Base-by-base conservation (phyloP, 2,329 filamentous ascomycete genomes). In the Fusarium anguioides region DNA sequence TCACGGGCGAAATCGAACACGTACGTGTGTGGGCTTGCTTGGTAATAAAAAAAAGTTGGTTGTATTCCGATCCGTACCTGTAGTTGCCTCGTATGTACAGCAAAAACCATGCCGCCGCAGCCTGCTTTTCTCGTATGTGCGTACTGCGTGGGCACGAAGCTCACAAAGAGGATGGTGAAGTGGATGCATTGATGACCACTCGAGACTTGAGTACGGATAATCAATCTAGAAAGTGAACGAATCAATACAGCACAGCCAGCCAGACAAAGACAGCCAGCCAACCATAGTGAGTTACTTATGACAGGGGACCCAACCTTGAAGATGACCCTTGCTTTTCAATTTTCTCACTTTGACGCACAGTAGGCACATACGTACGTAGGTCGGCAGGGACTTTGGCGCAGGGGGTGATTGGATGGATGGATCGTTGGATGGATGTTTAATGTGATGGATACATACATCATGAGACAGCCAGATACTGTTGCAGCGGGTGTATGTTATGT, bases 21-120 rank as follows among this genome's bases (percentile, higher is more conserved):
- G 64, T 69, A 69, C 33, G 18, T 21, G 53, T n/a, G 27, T 42
- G 49, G 31, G 59, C 42, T 66, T 62, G 45, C 50, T 46, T n/a
- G n/a, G n/a, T n/a, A n/a, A n/a, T n/a, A n/a, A 57, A 62, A 49
- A 23, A 46, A 55, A 45, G 60, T 51, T 66, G 58, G 63, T 37
- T 60, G 58, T 60, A 70, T 69, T 57, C 56, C 54, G 56, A 63
- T 49, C 53, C 55, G 48, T 59, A 42, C 57, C 51, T 62, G 53
- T 50, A 42, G 46, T 61, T 54, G 59, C 68, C 69, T 72, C 70
- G 65, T 72, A 58, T 63, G 59, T 57, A 57, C 44, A 51, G 57
- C 21, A 41, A 72, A 70, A 71, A 71, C 60, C 61, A 67, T 72
- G 59, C 51, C 61, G 60, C 64, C 64, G 67, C 65, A 70, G 65